Base-by-base conservation (phyloP, 257 asterid species). In the Primulina eburnea region DNA sequence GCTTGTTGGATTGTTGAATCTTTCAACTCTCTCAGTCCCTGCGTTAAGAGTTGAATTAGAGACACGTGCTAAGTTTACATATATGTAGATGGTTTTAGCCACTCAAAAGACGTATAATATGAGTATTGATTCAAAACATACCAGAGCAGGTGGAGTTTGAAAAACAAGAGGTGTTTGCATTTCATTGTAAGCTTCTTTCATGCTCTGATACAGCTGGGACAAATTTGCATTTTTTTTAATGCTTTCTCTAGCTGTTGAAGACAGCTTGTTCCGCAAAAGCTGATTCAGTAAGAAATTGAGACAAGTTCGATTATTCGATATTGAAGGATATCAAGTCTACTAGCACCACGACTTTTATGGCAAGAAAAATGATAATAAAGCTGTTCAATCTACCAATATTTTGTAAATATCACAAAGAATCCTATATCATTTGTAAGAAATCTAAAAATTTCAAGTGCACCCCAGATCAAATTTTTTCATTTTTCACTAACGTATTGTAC, bases 161-260 rank as follows among this genome's bases (percentile, higher is more conserved):
- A 82, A 85, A 65, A 84, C 94, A 5, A 90, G 96, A 20, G 98
- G 98, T 35, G 98, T 88, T 82, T 92, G 98, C 95, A 92, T 92
- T 74, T 75, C 85, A 14, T 85, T 76, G 78, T 92, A 90, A 37
- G 97, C 98, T 21, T 90, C 84, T 74, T 84, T 88, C 95, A 93
- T 93, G 77, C 82, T 90, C 66, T 81, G 68, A 70, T 90, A 93
- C 65, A 93, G 53, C 84, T 93, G 95, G 38, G 96, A 84, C 29
- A 90, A 84, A 73, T 82, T 93, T 69, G 88, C 90, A 66, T 93
- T 93, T 70, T 69, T 81, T 59, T 52, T 65, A 11, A 93, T 87
- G 84, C 89, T 90, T 52, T 77, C 81, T 34, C 89, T 84, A 12
- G 95, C 98, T 0, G 97, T 84, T 40, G 95, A 80, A 43, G 82